These are phyloP conservation scores for Emmonsiellopsis sp. DNA, from an alignment of 2,329 filamentous ascomycete genomes.

Conservation along the genomic window DNA sequence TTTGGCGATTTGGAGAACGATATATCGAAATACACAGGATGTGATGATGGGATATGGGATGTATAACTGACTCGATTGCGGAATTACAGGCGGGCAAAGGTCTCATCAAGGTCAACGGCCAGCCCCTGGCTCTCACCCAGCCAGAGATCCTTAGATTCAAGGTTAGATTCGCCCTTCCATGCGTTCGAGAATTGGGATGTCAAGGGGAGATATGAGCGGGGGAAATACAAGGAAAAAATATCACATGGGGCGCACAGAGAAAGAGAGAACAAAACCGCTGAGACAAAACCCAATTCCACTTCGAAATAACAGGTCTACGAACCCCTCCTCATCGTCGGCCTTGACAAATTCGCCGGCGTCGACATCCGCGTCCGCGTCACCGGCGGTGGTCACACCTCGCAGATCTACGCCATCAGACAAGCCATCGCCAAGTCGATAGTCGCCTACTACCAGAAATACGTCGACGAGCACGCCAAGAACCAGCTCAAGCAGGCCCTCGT, in stretches of 20 bases:
- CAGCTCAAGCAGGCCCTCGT: constrained; percentile 94
- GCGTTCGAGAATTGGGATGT: background rate
- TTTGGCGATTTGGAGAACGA: background rate
- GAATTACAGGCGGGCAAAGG: constrained; percentile 61
- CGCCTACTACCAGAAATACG: constrained; percentile 99
- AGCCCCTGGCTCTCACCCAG: constrained; percentile 86
- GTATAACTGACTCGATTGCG: background rate
- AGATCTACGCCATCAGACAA: constrained; percentile 98
- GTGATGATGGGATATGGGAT: background rate
- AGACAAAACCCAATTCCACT: background rate
- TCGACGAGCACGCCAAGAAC: constrained; percentile 99
- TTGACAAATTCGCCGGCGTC: constrained; percentile 94
- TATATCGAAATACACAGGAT: background rate
- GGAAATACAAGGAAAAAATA: background rate
- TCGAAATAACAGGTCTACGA: constrained; percentile 70
- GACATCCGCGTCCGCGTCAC: constrained; percentile 95
- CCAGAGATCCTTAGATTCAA: constrained; percentile 98
- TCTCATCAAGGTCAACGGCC: constrained; percentile 98
- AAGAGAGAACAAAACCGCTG: constrained; percentile 1
- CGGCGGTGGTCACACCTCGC: constrained; percentile 95
- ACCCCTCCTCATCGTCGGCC: constrained; percentile 89
- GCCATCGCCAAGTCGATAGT: constrained; percentile 96
- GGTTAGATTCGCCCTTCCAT: constrained; percentile 38
- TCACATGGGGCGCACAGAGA: background rate
- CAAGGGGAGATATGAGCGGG: background rate